Percentiles rank a stretch among this genome's conserved stretches.
Evolutionary conservation across 2,329 filamentous ascomycete genomes (phyloP).

Genomic region (Aspergillus tubingensis): DNA sequence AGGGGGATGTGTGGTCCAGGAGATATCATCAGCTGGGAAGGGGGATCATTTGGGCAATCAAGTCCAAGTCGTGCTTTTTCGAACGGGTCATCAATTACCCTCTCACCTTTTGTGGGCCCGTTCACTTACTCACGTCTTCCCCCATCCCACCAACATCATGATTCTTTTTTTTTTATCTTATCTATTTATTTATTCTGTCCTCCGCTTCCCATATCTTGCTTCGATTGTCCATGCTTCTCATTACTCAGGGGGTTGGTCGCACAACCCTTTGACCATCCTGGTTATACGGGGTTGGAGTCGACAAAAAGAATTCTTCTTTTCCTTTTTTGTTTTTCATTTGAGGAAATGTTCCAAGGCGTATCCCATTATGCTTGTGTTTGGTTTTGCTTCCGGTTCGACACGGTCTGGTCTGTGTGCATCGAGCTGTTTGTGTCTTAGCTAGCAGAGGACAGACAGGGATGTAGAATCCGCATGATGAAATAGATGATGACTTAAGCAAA

Average conservation of each 20-base stretch:
- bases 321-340: conserved; percentile 7
- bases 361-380: conserved; percentile 19
- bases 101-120: not conserved
- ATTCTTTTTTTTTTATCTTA: conserved; percentile 15
- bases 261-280: conserved; percentile 11
- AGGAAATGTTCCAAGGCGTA: conserved; percentile 20
- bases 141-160: conserved; percentile 11
- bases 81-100: not conserved
- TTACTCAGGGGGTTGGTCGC: conserved; percentile 11
- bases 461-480: conserved; percentile 24
- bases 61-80: not conserved
- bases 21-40: not conserved
- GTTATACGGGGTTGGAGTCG: conserved; percentile 20
- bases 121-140: not conserved
- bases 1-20: not conserved
- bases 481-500: conserved; percentile 20
- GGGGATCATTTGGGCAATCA: not conserved
- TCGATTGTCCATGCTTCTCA: conserved; percentile 19
- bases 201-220: conserved; percentile 3
- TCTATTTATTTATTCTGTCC: conserved; percentile 11
- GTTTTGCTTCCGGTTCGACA: conserved; percentile 19
- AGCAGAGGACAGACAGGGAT: conserved; percentile 10
- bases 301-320: conserved; percentile 20
- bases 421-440: conserved; percentile 10
- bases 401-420: conserved; percentile 19